Percentiles rank a stretch among this genome's conserved stretches.
These are phyloP conservation scores for Aureobasidium zeae DNA, from an alignment of 2,329 filamentous ascomycete genomes.

Conservation along the genomic window DNA sequence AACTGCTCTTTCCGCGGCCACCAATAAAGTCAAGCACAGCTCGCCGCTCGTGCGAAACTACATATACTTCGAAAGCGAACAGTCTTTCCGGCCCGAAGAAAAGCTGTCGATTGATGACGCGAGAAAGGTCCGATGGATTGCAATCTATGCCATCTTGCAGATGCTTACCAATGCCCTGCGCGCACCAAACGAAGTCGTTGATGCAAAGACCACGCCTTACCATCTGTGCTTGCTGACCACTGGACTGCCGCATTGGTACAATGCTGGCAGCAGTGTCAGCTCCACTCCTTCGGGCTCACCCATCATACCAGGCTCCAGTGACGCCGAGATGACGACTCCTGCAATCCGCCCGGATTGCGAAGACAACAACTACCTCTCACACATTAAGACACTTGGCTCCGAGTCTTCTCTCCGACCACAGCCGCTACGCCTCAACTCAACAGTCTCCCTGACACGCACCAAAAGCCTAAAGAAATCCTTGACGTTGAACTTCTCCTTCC, in stretches of 20 bases:
- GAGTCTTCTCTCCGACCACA: conserved; percentile 11
- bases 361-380: conserved; percentile 30
- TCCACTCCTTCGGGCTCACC: neutral
- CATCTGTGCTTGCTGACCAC: conserved; percentile 42
- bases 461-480: conserved; percentile 8
- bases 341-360: conserved; percentile 42
- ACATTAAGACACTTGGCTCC: conserved; percentile 6
- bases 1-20: conserved; percentile 43
- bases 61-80: conserved; percentile 57
- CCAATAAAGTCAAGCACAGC: conserved; percentile 37
- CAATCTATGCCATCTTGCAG: conserved; percentile 66
- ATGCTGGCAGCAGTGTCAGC: neutral
- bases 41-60: conserved; percentile 56
- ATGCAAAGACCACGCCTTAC: conserved; percentile 50
- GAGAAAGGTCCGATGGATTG: conserved; percentile 68
- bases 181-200: conserved; percentile 51
- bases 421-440: conserved; percentile 17
- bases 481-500: conserved; percentile 13
- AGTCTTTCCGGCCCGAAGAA: conserved; percentile 47
- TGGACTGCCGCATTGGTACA: conserved; percentile 34
- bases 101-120: conserved; percentile 56
- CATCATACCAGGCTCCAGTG: neutral
- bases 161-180: conserved; percentile 57
- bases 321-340: neutral
- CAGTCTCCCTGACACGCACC: conserved; percentile 9